phyloP scores from a whole-genome alignment of 768 basidiomycete species.

The Agrocybe pediades region DNA sequence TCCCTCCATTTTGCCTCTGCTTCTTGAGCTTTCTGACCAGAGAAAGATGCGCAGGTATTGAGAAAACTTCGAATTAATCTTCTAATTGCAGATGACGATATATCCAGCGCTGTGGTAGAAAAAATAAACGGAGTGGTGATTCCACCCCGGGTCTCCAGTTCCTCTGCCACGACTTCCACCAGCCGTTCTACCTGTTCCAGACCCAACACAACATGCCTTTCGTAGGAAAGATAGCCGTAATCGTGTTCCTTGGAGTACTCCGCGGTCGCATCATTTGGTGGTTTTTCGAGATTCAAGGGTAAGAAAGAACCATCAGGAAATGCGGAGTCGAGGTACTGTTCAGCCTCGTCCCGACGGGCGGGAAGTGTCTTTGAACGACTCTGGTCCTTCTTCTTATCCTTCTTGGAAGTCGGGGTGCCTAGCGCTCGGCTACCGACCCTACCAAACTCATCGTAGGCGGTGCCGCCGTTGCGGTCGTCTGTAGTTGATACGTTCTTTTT shows the following conservation, averaged over 20 bases:
- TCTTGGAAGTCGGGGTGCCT: slow-evolving; percentile 39
- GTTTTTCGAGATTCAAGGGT: slow-evolving; percentile 51
- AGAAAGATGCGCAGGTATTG: slow-evolving; percentile 48
- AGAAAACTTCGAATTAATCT: slow-evolving; percentile 82
- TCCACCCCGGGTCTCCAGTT: slow-evolving; percentile 73
- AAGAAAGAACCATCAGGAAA: slow-evolving; percentile 57
- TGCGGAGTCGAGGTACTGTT: slow-evolving; percentile 30
- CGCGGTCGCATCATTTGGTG: slow-evolving; percentile 30
- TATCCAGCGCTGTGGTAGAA: slow-evolving; percentile 84
- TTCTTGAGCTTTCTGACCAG: slow-evolving; percentile 31
- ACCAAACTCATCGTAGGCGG: slow-evolving; percentile 65
- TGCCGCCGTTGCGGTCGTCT: slow-evolving; percentile 25
- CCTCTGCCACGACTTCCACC: slow-evolving; percentile 68
- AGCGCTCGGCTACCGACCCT: slow-evolving; percentile 48
- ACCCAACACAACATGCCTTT: slow-evolving; percentile 75
- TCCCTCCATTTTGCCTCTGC: slow-evolving; percentile 69
- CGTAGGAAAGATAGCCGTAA: slow-evolving; percentile 77
- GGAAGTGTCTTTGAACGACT: slow-evolving; percentile 45
- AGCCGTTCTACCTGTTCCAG: slow-evolving; percentile 72
- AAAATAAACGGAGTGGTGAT: slow-evolving; percentile 92
- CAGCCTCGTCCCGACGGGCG: slow-evolving; percentile 35
- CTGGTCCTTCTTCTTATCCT: slow-evolving; percentile 56
- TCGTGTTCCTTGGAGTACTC: slow-evolving; percentile 43
- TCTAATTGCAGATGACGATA: slow-evolving; percentile 72
- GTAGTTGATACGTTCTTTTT: slow-evolving; percentile 36